These are phyloP conservation scores for Cutaneotrichosporon mucoides DNA, from an alignment of 1,284 basidiomycete species.

Conservation along the genomic window DNA sequence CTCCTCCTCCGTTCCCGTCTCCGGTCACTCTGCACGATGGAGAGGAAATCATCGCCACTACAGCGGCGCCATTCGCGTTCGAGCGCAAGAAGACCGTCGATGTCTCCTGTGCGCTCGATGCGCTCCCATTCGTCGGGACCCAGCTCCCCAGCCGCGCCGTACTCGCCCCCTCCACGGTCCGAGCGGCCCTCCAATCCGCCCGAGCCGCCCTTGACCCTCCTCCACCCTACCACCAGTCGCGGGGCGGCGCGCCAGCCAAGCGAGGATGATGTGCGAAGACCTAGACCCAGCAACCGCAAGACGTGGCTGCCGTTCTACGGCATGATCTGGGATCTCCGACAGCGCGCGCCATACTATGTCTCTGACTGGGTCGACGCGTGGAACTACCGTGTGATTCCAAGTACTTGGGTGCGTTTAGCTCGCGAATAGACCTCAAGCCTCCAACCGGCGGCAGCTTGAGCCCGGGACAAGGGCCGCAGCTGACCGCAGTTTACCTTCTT, in stretches of 20 bases:
- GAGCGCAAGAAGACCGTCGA: background rate
- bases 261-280: background rate
- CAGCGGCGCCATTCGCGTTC: too few species aligned
- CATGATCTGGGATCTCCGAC: constrained; percentile 68
- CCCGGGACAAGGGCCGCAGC: too few species aligned
- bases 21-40: too few species aligned
- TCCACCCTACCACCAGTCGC: constrained; percentile 25
- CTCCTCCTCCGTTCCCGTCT: too few species aligned
- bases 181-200: constrained; percentile 34
- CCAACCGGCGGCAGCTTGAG: too few species aligned
- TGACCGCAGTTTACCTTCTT: constrained; percentile 44
- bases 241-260: constrained; percentile 5
- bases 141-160: background rate
- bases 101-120: background rate
- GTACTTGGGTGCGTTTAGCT: constrained; percentile 52
- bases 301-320: constrained; percentile 51
- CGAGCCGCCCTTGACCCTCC: constrained; percentile 36
- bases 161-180: constrained; percentile 10
- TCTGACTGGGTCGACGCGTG: constrained; percentile 85
- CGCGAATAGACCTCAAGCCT: too few species aligned
- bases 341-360: constrained; percentile 72
- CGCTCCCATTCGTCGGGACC: background rate
- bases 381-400: constrained; percentile 64
- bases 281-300: background rate
- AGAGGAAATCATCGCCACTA: too few species aligned